A percentile compares a stretch with the other conserved stretches of the same genome.
These are phyloP conservation scores for Apocynum venetum DNA, from an alignment of 257 asterid species.

Conservation along the genomic window DNA sequence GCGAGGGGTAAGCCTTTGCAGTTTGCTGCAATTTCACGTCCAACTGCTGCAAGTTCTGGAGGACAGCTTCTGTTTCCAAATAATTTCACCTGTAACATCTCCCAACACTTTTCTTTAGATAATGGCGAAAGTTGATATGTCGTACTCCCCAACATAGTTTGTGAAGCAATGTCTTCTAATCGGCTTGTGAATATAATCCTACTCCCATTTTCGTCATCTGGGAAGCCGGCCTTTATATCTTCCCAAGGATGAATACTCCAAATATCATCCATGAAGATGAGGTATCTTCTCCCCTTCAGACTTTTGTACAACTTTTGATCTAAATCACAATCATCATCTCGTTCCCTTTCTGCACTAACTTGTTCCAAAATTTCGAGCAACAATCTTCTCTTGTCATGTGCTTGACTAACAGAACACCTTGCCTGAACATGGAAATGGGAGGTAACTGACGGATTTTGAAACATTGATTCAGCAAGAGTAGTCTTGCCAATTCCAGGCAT, in stretches of 20 bases:
- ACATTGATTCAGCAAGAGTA: background rate
- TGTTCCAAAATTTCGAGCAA: background rate
- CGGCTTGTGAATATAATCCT: background rate
- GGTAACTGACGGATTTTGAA: background rate
- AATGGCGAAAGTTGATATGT: background rate
- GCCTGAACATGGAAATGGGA: background rate
- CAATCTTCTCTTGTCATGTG: background rate
- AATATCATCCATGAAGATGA: background rate
- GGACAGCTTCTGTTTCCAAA: background rate
- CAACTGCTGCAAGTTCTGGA: too few relatives aligned
- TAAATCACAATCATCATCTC: background rate
- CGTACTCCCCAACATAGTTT: background rate
- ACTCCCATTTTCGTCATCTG: background rate
- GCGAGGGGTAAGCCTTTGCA: too few relatives aligned
- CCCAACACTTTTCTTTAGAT: background rate
- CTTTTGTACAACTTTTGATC: background rate
- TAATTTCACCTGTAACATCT: too few relatives aligned
- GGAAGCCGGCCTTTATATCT: background rate
- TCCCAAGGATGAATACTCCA: background rate
- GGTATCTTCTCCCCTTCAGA: background rate
- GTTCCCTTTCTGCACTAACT: too few relatives aligned
- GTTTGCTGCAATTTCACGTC: too few relatives aligned
- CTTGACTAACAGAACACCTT: background rate
- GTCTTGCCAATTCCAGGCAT: too few relatives aligned
- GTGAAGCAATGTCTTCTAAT: background rate